phyloP scores from a whole-genome alignment of 805 yeast genomes.

The Gaillardinia entomophila region DNA sequence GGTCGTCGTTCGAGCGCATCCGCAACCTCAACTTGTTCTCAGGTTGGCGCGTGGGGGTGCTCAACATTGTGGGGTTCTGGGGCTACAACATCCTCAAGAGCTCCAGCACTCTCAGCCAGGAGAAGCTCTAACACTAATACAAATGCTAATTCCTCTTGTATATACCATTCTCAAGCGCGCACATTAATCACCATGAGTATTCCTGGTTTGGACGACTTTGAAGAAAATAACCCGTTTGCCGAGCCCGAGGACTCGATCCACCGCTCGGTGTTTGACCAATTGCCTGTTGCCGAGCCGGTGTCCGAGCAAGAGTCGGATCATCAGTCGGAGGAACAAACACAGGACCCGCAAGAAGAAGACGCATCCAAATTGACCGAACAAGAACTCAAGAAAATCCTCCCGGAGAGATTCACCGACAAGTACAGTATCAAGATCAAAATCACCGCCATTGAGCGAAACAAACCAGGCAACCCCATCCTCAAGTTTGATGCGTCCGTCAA shows the following conservation, averaged over 20 bases:
- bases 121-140: constrained; percentile 3
- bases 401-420: constrained; percentile 43
- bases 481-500: constrained; percentile 49
- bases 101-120: constrained; percentile 26
- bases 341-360: constrained; percentile 2
- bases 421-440: constrained; percentile 50
- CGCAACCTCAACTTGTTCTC: constrained; percentile 47
- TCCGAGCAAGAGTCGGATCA: not conserved
- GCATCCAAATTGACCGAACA: constrained; percentile 22
- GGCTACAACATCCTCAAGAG: constrained; percentile 58
- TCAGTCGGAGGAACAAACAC: constrained; percentile 13
- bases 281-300: not conserved
- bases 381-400: constrained; percentile 42
- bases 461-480: constrained; percentile 73
- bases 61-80: constrained; percentile 80
- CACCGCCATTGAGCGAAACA: constrained; percentile 64
- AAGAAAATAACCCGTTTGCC: constrained; percentile 38
- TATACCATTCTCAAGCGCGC: too few species aligned
- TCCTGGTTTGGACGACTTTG: constrained; percentile 25
- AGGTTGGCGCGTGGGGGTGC: constrained; percentile 87
- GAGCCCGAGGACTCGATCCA: constrained; percentile 21
- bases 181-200: not conserved
- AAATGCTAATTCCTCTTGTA: not conserved
- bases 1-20: constrained; percentile 25
- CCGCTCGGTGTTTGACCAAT: constrained; percentile 9